These are phyloP conservation scores for Phytophthora brassicae DNA, from an alignment of 352 stramenopile genomes.

Conservation along the genomic window DNA sequence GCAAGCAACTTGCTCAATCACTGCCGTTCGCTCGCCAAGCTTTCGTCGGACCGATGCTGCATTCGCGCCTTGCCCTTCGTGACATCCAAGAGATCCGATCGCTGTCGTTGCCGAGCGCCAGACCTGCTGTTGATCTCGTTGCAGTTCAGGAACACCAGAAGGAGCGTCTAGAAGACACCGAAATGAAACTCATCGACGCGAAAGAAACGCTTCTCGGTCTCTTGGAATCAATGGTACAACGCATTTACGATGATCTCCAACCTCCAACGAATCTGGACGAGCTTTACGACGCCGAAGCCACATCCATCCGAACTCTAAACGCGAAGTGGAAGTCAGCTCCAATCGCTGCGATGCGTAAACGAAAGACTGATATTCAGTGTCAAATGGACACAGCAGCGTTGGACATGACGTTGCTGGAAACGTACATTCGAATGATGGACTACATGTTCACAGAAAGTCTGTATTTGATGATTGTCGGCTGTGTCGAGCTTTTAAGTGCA, in stretches of 20 bases:
- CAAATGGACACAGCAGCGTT: conserved; percentile 47
- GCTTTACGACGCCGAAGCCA: conserved; percentile 47
- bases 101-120: conserved; percentile 40
- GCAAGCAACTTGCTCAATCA: conserved; percentile 28
- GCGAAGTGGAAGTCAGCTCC: conserved; percentile 66
- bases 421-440: conserved; percentile 60
- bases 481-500: conserved; percentile 33
- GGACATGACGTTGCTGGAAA: conserved; percentile 50
- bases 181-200: conserved; percentile 66
- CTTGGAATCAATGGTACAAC: conserved; percentile 57
- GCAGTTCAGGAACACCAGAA: conserved; percentile 56
- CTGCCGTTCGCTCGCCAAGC: conserved; percentile 43
- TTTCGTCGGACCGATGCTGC: conserved; percentile 46
- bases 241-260: conserved; percentile 40
- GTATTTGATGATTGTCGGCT: conserved; percentile 63
- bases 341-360: conserved; percentile 44
- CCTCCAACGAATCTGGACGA: conserved; percentile 52
- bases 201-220: conserved; percentile 56
- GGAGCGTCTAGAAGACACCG: conserved; percentile 32
- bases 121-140: conserved; percentile 30
- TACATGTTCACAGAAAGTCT: conserved; percentile 76
- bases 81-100: conserved; percentile 47
- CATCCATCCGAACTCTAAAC: conserved; percentile 48
- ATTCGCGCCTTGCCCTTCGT: conserved; percentile 37
- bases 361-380: conserved; percentile 31